Base-by-base conservation (phyloP, 169 alveolate genomes). In the Babesia sp. region DNA sequence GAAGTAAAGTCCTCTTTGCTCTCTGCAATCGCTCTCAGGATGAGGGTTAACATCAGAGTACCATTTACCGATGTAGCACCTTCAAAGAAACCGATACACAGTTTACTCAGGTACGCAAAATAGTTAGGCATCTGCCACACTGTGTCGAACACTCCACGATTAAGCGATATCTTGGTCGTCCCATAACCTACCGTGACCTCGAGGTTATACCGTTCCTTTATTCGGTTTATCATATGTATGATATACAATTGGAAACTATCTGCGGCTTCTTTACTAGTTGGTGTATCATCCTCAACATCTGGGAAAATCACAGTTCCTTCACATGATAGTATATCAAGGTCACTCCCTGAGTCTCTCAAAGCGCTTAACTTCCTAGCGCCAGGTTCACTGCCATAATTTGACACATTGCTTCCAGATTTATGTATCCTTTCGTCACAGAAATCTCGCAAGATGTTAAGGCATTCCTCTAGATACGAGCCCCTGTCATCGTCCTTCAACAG, bases 21-120 rank as follows among this genome's bases (percentile, higher is more conserved):
- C 8, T 69, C 71, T 20, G 18, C 20, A 2, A 69, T 12, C 14
- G 79, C 70, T 0, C 70, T 67, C n/a, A 69, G 31, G 12, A 55
- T 57, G 29, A 69, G 60, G 26, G 58, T 34, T 26, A 69, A 33
- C 58, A 69, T 11, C 37, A 24, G 3, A n/a, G 26, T 64, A 11
- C 74, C 74, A 28, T 64, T 61, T 12, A 64, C 31, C 5, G 60
- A 14, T 9, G 61, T 37, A 5, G 31, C 37, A 20, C 51, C 74
- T 51, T 64, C 74, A 24, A 64, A 50, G 63, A 64, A 64, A 16
- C 53, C 74, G 61, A 64, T 64, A 22, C 74, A 64, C 9, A 45
- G 16, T n/a, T 33, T 64, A 26, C 74, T 12, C 54, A 64, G 54
- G 9, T 64, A 56, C 4, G 74, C 18, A 31, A 64, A 64, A 28